Evolutionary conservation across 257 asterid genomes (phyloP).

Genomic region (Plectranthus barbatus): DNA sequence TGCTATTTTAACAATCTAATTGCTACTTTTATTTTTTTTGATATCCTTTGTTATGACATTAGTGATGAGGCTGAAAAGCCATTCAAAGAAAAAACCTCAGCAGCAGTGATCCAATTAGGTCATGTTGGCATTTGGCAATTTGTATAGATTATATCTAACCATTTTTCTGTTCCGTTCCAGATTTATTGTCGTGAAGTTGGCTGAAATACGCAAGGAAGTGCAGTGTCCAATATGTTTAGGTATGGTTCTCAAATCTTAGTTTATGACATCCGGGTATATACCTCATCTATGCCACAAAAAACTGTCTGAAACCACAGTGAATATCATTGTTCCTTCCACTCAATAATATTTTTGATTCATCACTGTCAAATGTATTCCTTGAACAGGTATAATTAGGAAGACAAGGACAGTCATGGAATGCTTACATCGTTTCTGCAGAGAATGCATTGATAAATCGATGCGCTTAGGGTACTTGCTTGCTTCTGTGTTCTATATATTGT

Average conservation of each 20-base stretch:
- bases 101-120: neutral
- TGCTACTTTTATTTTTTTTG: neutral
- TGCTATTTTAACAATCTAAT: neutral
- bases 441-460: constrained; percentile 56
- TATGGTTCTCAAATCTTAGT: neutral
- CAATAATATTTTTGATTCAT: constrained; percentile 1
- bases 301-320: neutral
- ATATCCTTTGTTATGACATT: neutral
- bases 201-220: neutral
- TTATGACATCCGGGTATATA: neutral
- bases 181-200: neutral
- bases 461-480: constrained; percentile 42
- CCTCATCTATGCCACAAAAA: neutral
- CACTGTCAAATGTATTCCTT: constrained; percentile 12
- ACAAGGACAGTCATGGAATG: constrained; percentile 53
- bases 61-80: neutral
- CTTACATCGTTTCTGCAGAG: constrained; percentile 55
- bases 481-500: constrained; percentile 15
- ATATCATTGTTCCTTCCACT: neutral
- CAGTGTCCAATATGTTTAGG: constrained; percentile 33
- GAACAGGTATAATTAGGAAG: constrained; percentile 37
- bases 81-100: neutral
- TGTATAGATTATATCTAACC: neutral
- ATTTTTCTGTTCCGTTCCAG: constrained; percentile 13
- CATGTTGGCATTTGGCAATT: constrained; percentile 1